These are phyloP conservation scores for Pouteria glomerata DNA, from an alignment of 148 eudicot genomes.

Conservation along the genomic window DNA sequence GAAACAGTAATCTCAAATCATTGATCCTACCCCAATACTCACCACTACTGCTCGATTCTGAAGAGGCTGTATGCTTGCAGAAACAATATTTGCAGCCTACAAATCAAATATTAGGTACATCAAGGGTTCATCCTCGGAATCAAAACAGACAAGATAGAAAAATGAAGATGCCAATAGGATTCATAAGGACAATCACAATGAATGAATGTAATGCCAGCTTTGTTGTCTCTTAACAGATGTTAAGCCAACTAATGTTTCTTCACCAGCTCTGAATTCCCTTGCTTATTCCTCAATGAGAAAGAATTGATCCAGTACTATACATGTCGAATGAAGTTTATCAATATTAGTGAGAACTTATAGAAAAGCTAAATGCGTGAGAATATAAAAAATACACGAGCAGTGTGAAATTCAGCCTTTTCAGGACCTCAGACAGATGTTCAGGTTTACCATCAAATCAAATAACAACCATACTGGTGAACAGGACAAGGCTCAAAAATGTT, in stretches of 20 bases:
- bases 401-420: neutral
- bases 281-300: neutral
- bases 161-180: neutral
- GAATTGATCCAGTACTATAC: neutral
- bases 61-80: constrained; percentile 79
- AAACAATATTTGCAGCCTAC: constrained; percentile 77
- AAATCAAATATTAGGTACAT: constrained; percentile 6
- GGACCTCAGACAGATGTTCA: neutral
- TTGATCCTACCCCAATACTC: constrained; percentile 23
- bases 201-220: neutral
- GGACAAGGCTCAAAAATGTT: neutral
- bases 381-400: neutral
- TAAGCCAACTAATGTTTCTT: neutral
- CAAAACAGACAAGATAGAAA: neutral
- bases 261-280: neutral
- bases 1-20: constrained; percentile 11
- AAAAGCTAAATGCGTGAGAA: neutral
- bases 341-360: neutral
- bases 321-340: neutral
- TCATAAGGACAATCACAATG: too few species aligned
- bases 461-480: neutral
- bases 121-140: too few species aligned
- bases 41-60: constrained; percentile 64
- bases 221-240: neutral
- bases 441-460: neutral